Conservation (phyloP, 768 basidiomycete genomes). For the Kwoniella dejecticola region DNA sequence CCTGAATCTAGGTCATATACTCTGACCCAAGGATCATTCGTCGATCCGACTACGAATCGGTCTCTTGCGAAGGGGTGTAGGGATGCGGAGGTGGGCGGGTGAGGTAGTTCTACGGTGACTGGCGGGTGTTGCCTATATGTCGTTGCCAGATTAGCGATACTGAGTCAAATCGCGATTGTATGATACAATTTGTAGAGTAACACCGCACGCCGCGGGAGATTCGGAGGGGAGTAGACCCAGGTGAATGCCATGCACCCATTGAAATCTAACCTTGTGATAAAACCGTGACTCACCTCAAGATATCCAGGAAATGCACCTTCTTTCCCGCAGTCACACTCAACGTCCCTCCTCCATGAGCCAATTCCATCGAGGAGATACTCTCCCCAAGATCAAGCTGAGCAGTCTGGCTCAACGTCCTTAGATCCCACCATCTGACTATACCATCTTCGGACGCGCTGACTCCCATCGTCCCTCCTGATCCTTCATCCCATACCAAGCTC, state of each 20-base stretch:
- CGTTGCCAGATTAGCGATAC: too few relatives aligned
- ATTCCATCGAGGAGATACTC: conserved; percentile 91
- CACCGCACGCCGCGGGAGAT: too few relatives aligned
- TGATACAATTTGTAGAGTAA: too few relatives aligned
- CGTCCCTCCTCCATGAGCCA: conserved; percentile 73
- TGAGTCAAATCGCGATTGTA: too few relatives aligned
- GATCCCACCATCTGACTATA: conserved; percentile 95
- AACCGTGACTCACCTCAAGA: conserved; percentile 60
- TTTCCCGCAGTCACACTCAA: conserved; percentile 89
- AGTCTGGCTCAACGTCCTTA: conserved; percentile 72
- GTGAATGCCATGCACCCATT: too few relatives aligned
- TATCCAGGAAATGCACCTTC: conserved; percentile 83
- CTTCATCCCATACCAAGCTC: conserved; percentile 85
- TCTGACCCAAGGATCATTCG: conserved; percentile 92
- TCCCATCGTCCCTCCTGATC: conserved; percentile 69
- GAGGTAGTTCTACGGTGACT: conserved; percentile 76
- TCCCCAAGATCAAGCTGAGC: conserved; percentile 72
- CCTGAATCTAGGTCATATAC: conserved; percentile 83
- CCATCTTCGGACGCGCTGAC: conserved; percentile 93
- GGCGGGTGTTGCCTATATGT: conserved; percentile 66
- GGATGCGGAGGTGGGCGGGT: conserved; percentile 89
- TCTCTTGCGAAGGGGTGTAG: conserved; percentile 86
- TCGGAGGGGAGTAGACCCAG: too few relatives aligned
- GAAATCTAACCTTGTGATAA: too few relatives aligned
- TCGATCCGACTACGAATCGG: conserved; percentile 87